Percentiles rank a stretch among this genome's conserved stretches.
Evolutionary conservation across 2,329 filamentous ascomycete species (phyloP).

Genomic region (Phaeosphaeria sp.): DNA sequence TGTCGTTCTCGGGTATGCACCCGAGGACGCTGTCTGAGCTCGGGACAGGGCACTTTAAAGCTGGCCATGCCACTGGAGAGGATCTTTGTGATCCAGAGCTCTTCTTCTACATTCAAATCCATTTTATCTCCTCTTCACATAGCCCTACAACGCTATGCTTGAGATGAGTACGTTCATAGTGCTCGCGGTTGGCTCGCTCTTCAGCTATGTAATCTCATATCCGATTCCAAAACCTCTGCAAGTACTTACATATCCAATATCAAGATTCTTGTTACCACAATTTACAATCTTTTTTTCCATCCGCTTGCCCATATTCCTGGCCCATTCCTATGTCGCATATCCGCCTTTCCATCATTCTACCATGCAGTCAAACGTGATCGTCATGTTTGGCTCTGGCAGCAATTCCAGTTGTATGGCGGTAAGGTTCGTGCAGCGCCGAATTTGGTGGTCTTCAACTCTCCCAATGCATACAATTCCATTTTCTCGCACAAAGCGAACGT

Average conservation of each 20-base stretch:
- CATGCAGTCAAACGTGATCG: constrained; percentile 16
- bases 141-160: too few species aligned
- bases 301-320: constrained; percentile 13
- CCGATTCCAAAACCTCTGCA: background rate
- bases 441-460: constrained; percentile 72
- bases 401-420: constrained; percentile 12
- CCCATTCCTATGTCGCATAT: constrained; percentile 11
- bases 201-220: background rate
- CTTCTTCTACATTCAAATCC: too few species aligned
- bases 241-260: background rate
- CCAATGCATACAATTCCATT: constrained; percentile 52
- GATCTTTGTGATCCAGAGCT: too few species aligned
- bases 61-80: too few species aligned
- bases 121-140: too few species aligned
- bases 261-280: background rate
- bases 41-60: too few species aligned
- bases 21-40: too few species aligned
- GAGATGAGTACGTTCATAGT: background rate
- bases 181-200: background rate
- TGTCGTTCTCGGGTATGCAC: too few species aligned
- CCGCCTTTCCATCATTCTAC: constrained; percentile 15
- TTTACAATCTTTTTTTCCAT: constrained; percentile 16
- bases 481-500: constrained; percentile 33
- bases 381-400: constrained; percentile 22
- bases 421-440: constrained; percentile 18